These are phyloP conservation scores for Aspergillus haitiensis DNA, from an alignment of 495 filamentous ascomycete genomes.

Conservation along the genomic window DNA sequence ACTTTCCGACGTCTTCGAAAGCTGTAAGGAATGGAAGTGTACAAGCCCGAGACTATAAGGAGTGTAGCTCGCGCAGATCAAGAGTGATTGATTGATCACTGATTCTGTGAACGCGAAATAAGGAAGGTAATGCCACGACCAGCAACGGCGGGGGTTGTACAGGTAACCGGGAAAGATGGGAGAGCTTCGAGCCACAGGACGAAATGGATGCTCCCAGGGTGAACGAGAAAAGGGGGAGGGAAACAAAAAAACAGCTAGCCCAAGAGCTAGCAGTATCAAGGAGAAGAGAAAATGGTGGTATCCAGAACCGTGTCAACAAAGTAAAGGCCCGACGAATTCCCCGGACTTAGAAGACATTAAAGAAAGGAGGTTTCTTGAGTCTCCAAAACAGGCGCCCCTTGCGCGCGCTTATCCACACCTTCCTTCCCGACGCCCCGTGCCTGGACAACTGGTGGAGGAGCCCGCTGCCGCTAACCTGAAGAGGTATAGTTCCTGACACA, in stretches of 20 bases:
- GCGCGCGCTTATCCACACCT: constrained; percentile 41
- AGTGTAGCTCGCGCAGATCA: constrained; percentile 14
- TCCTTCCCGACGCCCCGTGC: constrained; percentile 23
- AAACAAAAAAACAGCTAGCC: constrained; percentile 24
- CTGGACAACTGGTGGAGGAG: constrained; percentile 16
- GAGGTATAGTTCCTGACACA: background rate
- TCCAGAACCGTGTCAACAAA: constrained; percentile 17
- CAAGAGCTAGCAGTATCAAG: constrained; percentile 2
- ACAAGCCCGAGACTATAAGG: constrained; percentile 2
- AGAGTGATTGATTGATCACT: constrained; percentile 12
- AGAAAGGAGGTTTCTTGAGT: constrained; percentile 37
- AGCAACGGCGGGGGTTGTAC: constrained; percentile 33
- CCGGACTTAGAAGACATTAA: constrained; percentile 33
- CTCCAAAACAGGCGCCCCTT: constrained; percentile 43
- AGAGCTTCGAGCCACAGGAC: constrained; percentile 18
- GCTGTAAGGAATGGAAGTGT: constrained; percentile 7
- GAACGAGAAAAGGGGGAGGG: constrained; percentile 22
- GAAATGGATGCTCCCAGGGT: constrained; percentile 39
- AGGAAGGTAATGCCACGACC: constrained; percentile 27
- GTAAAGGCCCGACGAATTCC: constrained; percentile 28
- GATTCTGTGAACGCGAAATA: constrained; percentile 9
- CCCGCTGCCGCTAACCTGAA: constrained; percentile 5
- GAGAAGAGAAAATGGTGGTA: constrained; percentile 12
- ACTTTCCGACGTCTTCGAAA: constrained; percentile 9
- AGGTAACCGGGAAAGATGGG: constrained; percentile 12